Evolutionary conservation across 371 early-diverging fungal species (phyloP), one percentile per base, ranked within the genome.

Genomic region (Lichtheimia ramosa): DNA sequence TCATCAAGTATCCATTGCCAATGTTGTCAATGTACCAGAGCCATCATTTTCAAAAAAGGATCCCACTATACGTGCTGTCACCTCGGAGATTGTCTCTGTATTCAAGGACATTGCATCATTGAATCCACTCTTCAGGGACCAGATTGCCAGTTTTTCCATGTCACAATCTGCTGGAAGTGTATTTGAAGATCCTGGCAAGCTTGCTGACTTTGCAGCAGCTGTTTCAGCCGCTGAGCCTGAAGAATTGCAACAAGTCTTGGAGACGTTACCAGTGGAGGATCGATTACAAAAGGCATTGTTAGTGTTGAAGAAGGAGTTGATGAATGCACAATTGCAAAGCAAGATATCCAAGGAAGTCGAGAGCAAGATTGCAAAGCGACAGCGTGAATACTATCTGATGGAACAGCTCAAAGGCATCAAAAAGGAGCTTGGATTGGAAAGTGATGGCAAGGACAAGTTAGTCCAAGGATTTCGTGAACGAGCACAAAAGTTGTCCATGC

Each of bases 381-480:
- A 96, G 77, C 92, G 96, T 54, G 98, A 98, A 69, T 98, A 96
- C 70, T 97, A 93, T 59, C 73, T 98, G 79, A 96, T 96, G 96
- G 98, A 98, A 74, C 97, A 97, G 71, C 83, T 98, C 67, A 96
- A 96, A 78, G 96, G 97, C 1, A 98, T 98, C 75, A 96, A 98
- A 77, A 95, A 94, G 79, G 97, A 98, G 74, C 81, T 98, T 28
- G 98, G 98, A 1, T 82, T 98, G 43, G 97, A 98, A 64, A 87
- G 87, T 51, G 98, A 98, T 70, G 97, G 97, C 48, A 97, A 97
- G 72, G 97, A 97, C 64, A 98, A 97, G 70, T 70, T 98, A 48
- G 88, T 97, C 8, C 94, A 93, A 61, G 89, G 90, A 58, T 97
- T 98, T 69, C 92, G 89, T 64, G 94, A 89, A 59, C 85, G 91